Evolutionary conservation across 164 flowering plant species (phyloP).

Genomic region (Paratinospora sagittata): DNA sequence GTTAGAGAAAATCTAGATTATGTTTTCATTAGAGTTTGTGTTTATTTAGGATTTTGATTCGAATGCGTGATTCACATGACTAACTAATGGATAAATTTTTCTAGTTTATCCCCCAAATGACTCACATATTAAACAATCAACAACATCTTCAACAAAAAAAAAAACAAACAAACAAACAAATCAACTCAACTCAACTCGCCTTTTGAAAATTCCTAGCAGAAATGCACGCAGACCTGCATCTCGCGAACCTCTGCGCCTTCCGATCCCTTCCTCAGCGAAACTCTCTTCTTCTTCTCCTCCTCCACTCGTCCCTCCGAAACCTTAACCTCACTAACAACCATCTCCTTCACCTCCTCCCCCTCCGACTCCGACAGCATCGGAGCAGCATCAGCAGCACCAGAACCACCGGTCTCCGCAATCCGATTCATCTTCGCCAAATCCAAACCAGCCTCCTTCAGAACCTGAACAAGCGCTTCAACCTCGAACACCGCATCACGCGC

Average conservation of each 20-base stretch:
- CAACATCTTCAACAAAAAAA: neutral
- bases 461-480: constrained; percentile 29
- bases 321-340: constrained; percentile 34
- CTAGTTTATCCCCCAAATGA: too few relatives aligned
- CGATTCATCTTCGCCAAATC: constrained; percentile 18
- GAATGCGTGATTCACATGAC: too few relatives aligned
- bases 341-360: constrained; percentile 27
- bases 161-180: too few relatives aligned
- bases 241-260: constrained; percentile 82
- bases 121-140: neutral
- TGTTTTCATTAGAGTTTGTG: too few relatives aligned
- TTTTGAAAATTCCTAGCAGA: constrained; percentile 9
- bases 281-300: constrained; percentile 14
- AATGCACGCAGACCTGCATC: constrained; percentile 66
- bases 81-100: too few relatives aligned
- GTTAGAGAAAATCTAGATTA: too few relatives aligned
- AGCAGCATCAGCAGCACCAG: constrained; percentile 27
- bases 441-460: constrained; percentile 36
- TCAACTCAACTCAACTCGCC: constrained; percentile 13
- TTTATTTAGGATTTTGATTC: too few relatives aligned
- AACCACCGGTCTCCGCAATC: constrained; percentile 48
- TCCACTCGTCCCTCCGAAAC: constrained; percentile 23
- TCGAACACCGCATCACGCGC: constrained; percentile 19
- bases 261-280: constrained; percentile 52
- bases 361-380: constrained; percentile 37